Base-by-base conservation (phyloP, 1,139 yeast genomes). In the Geotrichum europaeum region DNA sequence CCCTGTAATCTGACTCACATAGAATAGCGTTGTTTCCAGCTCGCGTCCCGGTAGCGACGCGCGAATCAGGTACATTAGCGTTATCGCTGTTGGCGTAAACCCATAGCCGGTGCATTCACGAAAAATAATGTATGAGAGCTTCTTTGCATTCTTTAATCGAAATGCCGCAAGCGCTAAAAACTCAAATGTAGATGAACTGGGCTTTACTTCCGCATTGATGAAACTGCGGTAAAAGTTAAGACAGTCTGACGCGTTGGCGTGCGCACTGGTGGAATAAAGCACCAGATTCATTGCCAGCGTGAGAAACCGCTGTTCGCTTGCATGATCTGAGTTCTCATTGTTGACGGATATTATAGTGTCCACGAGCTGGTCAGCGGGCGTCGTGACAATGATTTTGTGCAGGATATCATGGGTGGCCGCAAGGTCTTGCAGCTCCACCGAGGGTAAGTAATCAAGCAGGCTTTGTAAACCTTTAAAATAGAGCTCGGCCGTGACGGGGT, bases 111-210 rank as follows among this genome's bases (percentile, higher is more conserved):
- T 20, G 47, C 55, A 55, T 51, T 72, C 74, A 7, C 60, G 53
- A 63, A 66, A 73, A 9, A 73, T 69, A 18, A 59, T 62, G 57
- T 66, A 65, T 20, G 68, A 59, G n/a, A 71, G 65, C 45, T 69
- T 66, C 58, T 73, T 72, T 30, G 73, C 64, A 56, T 72, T 70
- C 7, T 73, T 70, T 53, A 72, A 62, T 15, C 70, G 64, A 50
- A 62, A 67, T 3, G 73, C 72, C 1, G 71, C 65, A 28, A 64
- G 64, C 22, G 68, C 65, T 10, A 73, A 66, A 10, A 66, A 58
- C 51, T 68, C 68, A 40, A 70, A 66, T 0, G 76, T 73, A 20
- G 51, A 60, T 0, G 20, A 22, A 53, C 69, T 57, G 3, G 73
- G 72, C 30, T 4, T 34, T 34, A 67, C 59, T 13, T 51, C 54